Base-by-base conservation (phyloP, 2,329 filamentous ascomycete species). In the Apiospora rasikravindrae region DNA sequence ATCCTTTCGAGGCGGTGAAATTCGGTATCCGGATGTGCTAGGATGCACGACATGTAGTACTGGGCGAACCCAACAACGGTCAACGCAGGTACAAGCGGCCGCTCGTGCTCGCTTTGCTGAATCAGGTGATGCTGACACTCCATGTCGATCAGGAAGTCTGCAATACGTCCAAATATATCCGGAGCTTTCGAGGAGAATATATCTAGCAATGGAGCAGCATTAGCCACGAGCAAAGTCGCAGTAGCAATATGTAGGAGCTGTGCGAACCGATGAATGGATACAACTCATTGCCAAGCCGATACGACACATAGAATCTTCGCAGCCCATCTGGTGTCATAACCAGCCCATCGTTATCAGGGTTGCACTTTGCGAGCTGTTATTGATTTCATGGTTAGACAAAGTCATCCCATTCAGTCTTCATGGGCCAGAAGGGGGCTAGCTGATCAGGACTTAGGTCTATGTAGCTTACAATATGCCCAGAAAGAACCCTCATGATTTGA, bases 261-360 rank as follows among this genome's bases (percentile, higher is more conserved):
- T 57, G 73, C 87, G 81, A 82, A 92, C 92, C 87, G 75, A 88
- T 82, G 85, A 94, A 94, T 2, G 90, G 91, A 79, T 94, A 92
- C 2, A 86, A 84, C 77, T 97, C 94, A 19, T 87, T 83, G 0
- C 88, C 82, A 1, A 95, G 80, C 69, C 86, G 87, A 72, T 92
- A 92, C 70, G 89, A 88, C 22, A 88, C 85, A 78, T 97, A 97
- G 76, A 95, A 94, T 67, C 87, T 86, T 19, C 89, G 86, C 84
- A 98, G 88, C 82, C 96, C 96, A 6, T 89, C 84, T 0, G 94
- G 94, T 0, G 92, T 89, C 47, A 97, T 87, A 57, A 96, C 93
- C 22, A 96, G 84, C 45, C 88, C 57, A 40, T 40, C 92, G 69
- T 88, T 88, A 74, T 87, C 89, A 0, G 93, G 92, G 67, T 90